Conservation (phyloP, 2,329 filamentous ascomycete species). For the Ilyonectria destructans region DNA sequence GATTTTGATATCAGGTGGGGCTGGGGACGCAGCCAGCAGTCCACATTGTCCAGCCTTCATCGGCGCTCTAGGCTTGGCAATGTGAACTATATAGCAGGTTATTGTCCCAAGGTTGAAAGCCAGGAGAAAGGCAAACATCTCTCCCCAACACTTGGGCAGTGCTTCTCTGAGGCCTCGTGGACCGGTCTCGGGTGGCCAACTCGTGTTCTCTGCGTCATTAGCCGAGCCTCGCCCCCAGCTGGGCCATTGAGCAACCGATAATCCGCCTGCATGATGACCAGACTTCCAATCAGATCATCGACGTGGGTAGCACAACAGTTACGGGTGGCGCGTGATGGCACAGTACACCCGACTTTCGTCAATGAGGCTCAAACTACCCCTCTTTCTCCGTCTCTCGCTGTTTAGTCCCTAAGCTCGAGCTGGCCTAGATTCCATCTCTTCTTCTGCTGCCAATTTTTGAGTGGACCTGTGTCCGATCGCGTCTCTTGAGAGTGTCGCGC, state of each 20-base stretch:
- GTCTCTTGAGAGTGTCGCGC: background rate
- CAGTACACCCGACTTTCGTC: background rate
- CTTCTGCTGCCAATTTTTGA: background rate
- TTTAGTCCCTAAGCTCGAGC: background rate
- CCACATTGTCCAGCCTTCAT: too few relatives aligned
- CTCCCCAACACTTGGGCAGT: too few relatives aligned
- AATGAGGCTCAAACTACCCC: conserved; percentile 24
- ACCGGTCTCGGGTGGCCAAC: too few relatives aligned
- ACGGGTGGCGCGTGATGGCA: background rate
- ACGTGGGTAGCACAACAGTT: background rate
- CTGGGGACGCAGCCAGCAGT: too few relatives aligned
- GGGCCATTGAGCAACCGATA: background rate
- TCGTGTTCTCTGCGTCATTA: too few relatives aligned
- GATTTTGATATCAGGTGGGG: too few relatives aligned
- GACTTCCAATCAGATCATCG: conserved; percentile 13
- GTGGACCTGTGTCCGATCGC: background rate
- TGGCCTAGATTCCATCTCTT: conserved; percentile 1
- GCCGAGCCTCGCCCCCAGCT: too few relatives aligned
- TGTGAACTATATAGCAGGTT: too few relatives aligned
- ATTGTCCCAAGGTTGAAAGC: too few relatives aligned
- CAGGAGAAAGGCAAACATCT: too few relatives aligned
- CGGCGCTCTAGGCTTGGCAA: too few relatives aligned
- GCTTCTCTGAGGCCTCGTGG: too few relatives aligned
- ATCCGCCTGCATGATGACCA: conserved; percentile 13
- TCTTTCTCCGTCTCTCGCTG: conserved; percentile 7